phyloP scores from a whole-genome alignment of 176 grass and related monocot genomes.

The Paspalum notatum region DNA sequence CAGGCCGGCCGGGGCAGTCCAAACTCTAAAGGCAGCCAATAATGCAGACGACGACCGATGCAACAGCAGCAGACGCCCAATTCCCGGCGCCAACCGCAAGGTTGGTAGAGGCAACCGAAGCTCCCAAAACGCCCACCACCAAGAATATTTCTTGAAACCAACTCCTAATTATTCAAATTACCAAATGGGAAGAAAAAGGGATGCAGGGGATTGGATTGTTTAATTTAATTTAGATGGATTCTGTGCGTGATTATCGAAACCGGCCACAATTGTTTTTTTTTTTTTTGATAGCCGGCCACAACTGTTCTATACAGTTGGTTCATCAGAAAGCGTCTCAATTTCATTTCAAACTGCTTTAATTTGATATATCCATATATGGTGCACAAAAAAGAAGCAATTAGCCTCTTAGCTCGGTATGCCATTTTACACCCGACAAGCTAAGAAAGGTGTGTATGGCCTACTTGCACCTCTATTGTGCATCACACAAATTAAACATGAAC shows the following conservation, averaged over 20 bases:
- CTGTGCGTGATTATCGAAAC: slow-evolving; percentile 22
- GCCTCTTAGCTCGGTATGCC: neutral
- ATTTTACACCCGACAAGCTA: neutral
- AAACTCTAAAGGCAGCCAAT: slow-evolving; percentile 45
- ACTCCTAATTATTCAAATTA: slow-evolving; percentile 60
- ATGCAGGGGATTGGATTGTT: neutral
- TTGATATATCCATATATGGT: neutral
- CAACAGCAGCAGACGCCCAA: slow-evolving; percentile 27
- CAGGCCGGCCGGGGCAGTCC: neutral
- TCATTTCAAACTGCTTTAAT: slow-evolving; percentile 22
- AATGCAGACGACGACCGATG: slow-evolving; percentile 52
- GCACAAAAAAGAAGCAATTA: neutral
- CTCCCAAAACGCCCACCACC: slow-evolving; percentile 35
- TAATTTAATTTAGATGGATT: slow-evolving; percentile 13
- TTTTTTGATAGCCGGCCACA: no score
- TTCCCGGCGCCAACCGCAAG: slow-evolving; percentile 57
- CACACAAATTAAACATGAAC: no score
- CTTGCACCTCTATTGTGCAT: no score
- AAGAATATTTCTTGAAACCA: slow-evolving; percentile 56
- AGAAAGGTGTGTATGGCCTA: no score
- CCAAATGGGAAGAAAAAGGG: slow-evolving; percentile 33
- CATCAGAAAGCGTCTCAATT: neutral
- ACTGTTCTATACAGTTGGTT: neutral
- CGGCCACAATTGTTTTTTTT: neutral
- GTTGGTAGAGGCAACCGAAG: slow-evolving; percentile 60